These are phyloP conservation scores for Mycosphaerella sp. DNA, from an alignment of 2,329 filamentous ascomycete genomes.

Conservation along the genomic window DNA sequence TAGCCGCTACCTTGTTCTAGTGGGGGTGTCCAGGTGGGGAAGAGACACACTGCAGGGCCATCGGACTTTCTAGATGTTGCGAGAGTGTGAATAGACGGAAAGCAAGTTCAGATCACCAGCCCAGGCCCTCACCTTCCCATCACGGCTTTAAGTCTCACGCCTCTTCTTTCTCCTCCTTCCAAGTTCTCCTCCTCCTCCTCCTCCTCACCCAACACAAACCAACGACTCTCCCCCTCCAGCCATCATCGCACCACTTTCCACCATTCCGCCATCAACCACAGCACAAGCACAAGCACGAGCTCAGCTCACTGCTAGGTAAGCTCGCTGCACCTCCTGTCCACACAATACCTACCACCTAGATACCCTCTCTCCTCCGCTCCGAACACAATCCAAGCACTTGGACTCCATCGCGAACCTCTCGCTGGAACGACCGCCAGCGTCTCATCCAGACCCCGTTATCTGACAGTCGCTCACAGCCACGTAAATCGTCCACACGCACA, in stretches of 20 bases:
- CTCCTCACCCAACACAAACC: too few species aligned
- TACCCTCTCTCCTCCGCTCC: neutral
- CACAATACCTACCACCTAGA: neutral
- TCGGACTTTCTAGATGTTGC: neutral
- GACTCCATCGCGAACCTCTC: too few species aligned
- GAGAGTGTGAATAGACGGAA: neutral
- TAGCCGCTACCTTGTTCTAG: neutral
- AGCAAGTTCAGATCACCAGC: neutral
- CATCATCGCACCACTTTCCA: neutral
- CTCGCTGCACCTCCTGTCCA: neutral
- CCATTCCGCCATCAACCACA: constrained; percentile 1
- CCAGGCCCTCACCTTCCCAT: neutral
- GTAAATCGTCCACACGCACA: constrained; percentile 3
- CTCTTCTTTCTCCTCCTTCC: neutral
- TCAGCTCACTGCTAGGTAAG: constrained; percentile 4
- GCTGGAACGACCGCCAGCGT: neutral
- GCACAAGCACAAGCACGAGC: neutral
- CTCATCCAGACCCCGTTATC: neutral
- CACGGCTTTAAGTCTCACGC: neutral
- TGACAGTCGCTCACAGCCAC: constrained; percentile 2
- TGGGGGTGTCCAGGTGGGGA: neutral
- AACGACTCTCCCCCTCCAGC: too few species aligned
- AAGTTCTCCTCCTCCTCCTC: neutral
- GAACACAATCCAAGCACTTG: neutral
- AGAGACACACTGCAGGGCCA: neutral